Evolutionary conservation across 306 rosid species (phyloP).

Genomic region (Quercus variabilis): DNA sequence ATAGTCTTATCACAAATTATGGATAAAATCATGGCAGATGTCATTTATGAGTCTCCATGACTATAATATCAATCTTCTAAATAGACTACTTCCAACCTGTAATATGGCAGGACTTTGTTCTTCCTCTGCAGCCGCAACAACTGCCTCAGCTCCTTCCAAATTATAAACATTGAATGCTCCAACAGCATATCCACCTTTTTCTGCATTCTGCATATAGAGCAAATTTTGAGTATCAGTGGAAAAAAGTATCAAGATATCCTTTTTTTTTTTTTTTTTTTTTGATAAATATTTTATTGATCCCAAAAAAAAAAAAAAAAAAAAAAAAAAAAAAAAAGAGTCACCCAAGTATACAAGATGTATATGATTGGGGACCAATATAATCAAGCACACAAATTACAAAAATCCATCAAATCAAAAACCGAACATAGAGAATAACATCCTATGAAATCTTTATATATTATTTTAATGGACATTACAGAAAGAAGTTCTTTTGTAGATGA

Average conservation of each 20-base stretch:
- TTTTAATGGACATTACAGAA: conserved; percentile 43
- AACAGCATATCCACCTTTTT: conserved; percentile 83
- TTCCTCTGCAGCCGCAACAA: conserved; percentile 93
- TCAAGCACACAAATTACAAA: no score
- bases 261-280: neutral
- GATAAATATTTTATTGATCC: no score
- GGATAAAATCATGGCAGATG: neutral
- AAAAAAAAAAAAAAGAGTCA: no score
- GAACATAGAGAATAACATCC: no score
- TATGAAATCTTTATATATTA: conserved; percentile 2
- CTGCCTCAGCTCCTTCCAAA: conserved; percentile 95
- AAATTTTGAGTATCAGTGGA: conserved; percentile 11
- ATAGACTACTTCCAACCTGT: conserved; percentile 55
- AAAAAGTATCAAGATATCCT: conserved; percentile 9
- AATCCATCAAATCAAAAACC: no score
- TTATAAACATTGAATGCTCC: conserved; percentile 98
- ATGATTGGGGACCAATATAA: no score
- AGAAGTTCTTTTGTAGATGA: conserved; percentile 87
- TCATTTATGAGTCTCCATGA: neutral
- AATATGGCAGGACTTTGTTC: conserved; percentile 87
- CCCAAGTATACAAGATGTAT: no score
- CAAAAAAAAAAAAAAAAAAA: no score
- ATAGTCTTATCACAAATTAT: neutral
- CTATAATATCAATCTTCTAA: conserved; percentile 6
- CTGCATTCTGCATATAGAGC: conserved; percentile 56